Evolutionary conservation across 768 basidiomycete genomes (phyloP).

Genomic region (Kondoa malvinella): DNA sequence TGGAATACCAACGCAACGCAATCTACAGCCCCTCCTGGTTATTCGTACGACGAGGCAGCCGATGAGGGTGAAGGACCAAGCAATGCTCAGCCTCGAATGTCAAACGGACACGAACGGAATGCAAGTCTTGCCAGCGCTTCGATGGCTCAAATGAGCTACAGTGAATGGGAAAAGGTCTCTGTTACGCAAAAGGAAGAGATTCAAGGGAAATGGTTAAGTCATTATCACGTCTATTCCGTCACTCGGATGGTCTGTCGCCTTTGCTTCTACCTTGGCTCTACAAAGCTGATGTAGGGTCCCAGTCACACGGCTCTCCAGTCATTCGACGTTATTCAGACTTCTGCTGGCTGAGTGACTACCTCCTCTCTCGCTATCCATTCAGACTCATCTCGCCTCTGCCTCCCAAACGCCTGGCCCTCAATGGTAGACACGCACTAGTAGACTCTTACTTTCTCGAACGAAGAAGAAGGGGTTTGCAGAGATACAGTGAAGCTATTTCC

Average conservation of each 20-base stretch:
- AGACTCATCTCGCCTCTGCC: constrained; percentile 70
- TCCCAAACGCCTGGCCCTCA: constrained; percentile 63
- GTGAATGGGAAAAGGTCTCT: neutral
- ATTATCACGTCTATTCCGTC: neutral
- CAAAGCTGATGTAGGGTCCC: neutral
- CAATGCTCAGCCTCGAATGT: no score
- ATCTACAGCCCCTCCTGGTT: neutral
- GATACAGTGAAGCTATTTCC: constrained; percentile 66
- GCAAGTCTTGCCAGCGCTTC: no score
- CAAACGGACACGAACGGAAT: no score
- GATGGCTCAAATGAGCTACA: no score
- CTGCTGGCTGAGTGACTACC: constrained; percentile 68
- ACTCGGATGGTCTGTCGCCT: neutral
- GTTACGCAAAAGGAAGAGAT: neutral
- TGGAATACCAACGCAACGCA: neutral
- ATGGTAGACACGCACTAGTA: neutral
- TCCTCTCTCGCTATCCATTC: constrained; percentile 79
- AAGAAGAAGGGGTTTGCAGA: constrained; percentile 59
- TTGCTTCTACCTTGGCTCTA: neutral
- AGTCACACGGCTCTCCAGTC: constrained; percentile 38
- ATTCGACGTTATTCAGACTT: constrained; percentile 86
- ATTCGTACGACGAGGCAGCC: no score
- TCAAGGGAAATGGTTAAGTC: neutral
- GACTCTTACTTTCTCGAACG: constrained; percentile 86
- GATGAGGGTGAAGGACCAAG: no score